Evolutionary conservation across 169 alveolate genomes (phyloP), one percentile per base, ranked within the genome.

Genomic region (Plasmodium knowlesi): DNA sequence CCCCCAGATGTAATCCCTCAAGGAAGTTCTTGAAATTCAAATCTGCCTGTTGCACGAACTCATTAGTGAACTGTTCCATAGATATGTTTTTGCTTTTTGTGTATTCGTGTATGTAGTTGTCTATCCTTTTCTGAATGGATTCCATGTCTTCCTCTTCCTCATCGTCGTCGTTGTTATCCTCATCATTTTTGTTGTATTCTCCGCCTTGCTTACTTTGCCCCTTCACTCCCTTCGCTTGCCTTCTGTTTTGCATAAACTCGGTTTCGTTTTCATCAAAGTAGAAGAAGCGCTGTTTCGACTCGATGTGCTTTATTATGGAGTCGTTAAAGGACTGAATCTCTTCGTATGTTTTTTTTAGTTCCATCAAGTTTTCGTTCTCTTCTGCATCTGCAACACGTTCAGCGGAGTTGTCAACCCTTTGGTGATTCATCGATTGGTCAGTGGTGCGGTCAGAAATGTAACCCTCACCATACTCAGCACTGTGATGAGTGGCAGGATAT

Each of bases 1-100:
- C 93, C 57, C 57, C 57, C 41, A 88, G 61, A 0, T 46, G 70
- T 19, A 78, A 1, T 14, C 32, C 70, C 3, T 80, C 41, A 1
- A 88, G 34, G 72, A 88, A 88, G 10, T 30, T 39, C 57, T 88
- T 57, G 70, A 88, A 88, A 22, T 88, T 39, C 19, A 78, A 9
- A 46, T 88, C 94, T 9, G 94, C 94, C 32, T 88, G 94, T 5
- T 88, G 83, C 2, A 88, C 53, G 37, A 88, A 88, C 25, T 37
- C 53, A 57, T 88, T 88, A 22, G 81, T 46, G 16, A 88, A 34
- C 30, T 88, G 41, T 14, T 88, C 94, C 16, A 85, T 22, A 6
- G 81, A 12, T 16, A 32, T 53, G 30, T 85, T 85, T 1, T 72
- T 53, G 10, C 72, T 73, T 32, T 53, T 88, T 50, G 53, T 88